A percentile compares a stretch with the other conserved stretches of the same genome.
These are phyloP conservation scores for Lactarius deliciosus DNA, from an alignment of 768 basidiomycete genomes.

Conservation along the genomic window DNA sequence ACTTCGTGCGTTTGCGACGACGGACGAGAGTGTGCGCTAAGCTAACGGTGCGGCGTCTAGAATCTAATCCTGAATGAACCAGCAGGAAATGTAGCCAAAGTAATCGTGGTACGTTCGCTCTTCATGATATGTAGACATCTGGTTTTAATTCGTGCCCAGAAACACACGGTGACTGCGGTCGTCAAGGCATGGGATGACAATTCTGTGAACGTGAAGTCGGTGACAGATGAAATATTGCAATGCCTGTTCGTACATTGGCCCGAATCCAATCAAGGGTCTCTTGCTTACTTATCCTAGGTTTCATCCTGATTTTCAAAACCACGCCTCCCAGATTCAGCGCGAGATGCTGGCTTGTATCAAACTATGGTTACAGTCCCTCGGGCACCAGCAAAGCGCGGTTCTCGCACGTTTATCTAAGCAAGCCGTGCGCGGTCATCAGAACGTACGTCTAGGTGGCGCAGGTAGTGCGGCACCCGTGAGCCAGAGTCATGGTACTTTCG, in stretches of 20 bases:
- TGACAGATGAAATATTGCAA: conserved; percentile 63
- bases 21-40: conserved; percentile 21
- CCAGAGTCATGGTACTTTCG: conserved; percentile 50
- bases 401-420: conserved; percentile 62
- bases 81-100: conserved; percentile 70
- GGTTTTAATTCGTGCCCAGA: conserved; percentile 38
- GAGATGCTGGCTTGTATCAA: conserved; percentile 73
- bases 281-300: conserved; percentile 47
- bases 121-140: not conserved
- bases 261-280: not conserved
- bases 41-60: conserved; percentile 37
- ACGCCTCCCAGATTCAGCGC: conserved; percentile 61
- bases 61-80: conserved; percentile 82
- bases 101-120: conserved; percentile 54
- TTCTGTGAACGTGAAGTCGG: conserved; percentile 53
- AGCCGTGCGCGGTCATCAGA: conserved; percentile 69
- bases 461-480: conserved; percentile 44
- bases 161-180: conserved; percentile 63
- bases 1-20: conserved; percentile 60
- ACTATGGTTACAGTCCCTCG: conserved; percentile 57
- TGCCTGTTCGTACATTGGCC: conserved; percentile 51
- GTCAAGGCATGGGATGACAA: conserved; percentile 81
- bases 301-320: conserved; percentile 80
- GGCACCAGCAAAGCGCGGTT: conserved; percentile 46
- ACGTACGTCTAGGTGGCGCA: conserved; percentile 58